phyloP scores from a whole-genome alignment of 163 green algal genomes.

The Coccomyxa subellipsoidea region DNA sequence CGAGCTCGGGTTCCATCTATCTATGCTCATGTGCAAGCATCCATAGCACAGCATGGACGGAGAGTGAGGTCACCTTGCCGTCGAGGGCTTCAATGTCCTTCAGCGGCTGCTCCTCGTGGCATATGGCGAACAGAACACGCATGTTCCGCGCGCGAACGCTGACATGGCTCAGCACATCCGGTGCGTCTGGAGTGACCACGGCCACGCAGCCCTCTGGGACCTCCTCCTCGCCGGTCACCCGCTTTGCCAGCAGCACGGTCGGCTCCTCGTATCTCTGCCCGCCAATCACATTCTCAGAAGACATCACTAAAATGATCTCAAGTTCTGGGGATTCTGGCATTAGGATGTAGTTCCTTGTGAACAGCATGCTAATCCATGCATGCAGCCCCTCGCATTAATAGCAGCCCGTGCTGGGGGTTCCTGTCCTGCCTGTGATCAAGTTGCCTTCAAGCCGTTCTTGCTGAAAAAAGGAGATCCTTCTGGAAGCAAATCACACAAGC shows the following conservation, averaged over 20 bases:
- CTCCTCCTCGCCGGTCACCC: constrained; percentile 95
- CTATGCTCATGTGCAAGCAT: too few relatives aligned
- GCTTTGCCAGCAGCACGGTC: constrained; percentile 88
- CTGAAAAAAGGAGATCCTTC: too few relatives aligned
- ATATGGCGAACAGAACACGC: constrained; percentile 86
- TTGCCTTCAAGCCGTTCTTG: too few relatives aligned
- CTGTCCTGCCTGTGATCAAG: too few relatives aligned
- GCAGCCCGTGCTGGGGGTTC: too few relatives aligned
- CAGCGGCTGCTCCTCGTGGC: constrained; percentile 77
- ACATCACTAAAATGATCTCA: too few relatives aligned
- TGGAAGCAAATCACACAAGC: too few relatives aligned
- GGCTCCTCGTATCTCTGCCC: constrained; percentile 68
- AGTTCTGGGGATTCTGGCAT: too few relatives aligned
- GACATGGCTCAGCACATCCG: constrained; percentile 95
- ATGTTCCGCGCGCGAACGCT: constrained; percentile 92
- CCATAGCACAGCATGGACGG: background rate
- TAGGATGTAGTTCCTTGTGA: too few relatives aligned
- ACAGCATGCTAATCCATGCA: too few relatives aligned
- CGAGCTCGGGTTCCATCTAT: too few relatives aligned
- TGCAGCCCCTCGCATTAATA: too few relatives aligned
- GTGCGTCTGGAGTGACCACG: constrained; percentile 92
- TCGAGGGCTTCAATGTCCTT: constrained; percentile 36
- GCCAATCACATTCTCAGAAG: background rate
- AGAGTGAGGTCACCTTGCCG: constrained; percentile 13
- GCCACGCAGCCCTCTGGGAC: constrained; percentile 90